Evolutionary conservation across 495 filamentous ascomycete genomes (phyloP).

Genomic region (Schizothecium vesticola): DNA sequence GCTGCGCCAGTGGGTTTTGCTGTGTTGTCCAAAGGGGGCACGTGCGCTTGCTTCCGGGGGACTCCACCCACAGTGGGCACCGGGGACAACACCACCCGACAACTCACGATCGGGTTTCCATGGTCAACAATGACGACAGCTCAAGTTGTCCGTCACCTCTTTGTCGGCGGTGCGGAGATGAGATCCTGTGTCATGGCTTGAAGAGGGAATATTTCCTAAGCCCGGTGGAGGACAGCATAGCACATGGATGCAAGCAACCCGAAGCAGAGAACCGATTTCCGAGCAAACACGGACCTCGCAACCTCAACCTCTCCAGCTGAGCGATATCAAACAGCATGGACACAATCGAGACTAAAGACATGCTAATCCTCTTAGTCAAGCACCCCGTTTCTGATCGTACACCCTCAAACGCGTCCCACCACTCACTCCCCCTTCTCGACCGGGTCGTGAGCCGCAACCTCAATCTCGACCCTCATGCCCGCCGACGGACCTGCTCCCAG

Average conservation of each 20-base stretch:
- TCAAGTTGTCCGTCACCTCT: neutral
- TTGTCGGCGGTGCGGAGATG: neutral
- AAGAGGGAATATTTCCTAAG: neutral
- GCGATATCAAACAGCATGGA: neutral
- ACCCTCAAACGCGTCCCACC: neutral
- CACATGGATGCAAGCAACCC: neutral
- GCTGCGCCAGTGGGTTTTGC: neutral
- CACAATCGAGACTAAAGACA: neutral
- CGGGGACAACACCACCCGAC: neutral
- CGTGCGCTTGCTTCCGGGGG: neutral
- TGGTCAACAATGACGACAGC: neutral
- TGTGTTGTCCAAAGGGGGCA: neutral
- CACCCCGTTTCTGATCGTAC: neutral
- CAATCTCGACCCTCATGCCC: constrained; percentile 18
- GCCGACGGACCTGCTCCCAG: constrained; percentile 6
- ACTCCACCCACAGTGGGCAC: neutral
- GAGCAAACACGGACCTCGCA: neutral
- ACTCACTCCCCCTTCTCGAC: neutral
- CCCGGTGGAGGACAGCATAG: neutral
- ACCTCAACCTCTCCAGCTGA: neutral
- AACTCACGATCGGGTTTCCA: neutral
- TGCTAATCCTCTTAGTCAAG: neutral
- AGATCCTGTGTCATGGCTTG: neutral
- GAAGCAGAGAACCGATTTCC: neutral
- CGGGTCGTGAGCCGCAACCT: constrained; percentile 8